These are phyloP conservation scores for Trypanosoma brucei DNA, from an alignment of 208 protist species.

Conservation along the genomic window DNA sequence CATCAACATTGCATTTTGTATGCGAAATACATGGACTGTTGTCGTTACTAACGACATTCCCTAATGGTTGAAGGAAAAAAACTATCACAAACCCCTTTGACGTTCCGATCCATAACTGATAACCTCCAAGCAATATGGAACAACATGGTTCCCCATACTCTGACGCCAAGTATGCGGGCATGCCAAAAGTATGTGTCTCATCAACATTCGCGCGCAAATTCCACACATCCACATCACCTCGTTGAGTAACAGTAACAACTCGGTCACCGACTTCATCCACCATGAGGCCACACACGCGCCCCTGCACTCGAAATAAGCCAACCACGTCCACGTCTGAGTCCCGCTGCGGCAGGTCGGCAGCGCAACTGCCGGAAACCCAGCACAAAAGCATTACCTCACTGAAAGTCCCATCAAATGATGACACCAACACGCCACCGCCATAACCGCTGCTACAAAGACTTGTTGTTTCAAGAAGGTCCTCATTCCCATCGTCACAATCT, in stretches of 20 bases:
- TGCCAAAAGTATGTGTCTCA: constrained; percentile 32
- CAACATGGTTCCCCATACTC: constrained; percentile 27
- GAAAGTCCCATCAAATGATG: constrained; percentile 25
- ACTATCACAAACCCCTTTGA: constrained; percentile 29
- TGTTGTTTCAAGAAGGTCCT: background rate
- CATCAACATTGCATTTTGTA: background rate
- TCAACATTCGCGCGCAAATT: constrained; percentile 28
- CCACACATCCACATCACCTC: constrained; percentile 63
- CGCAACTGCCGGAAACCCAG: background rate
- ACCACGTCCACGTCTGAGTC: constrained; percentile 3
- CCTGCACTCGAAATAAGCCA: constrained; percentile 48
- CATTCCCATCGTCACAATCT: background rate
- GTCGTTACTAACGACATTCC: background rate
- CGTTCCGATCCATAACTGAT: constrained; percentile 49
- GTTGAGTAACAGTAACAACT: constrained; percentile 38
- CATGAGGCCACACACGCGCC: constrained; percentile 25
- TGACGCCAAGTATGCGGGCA: constrained; percentile 23
- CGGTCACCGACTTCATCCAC: constrained; percentile 19
- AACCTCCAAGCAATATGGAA: constrained; percentile 15
- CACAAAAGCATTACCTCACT: constrained; percentile 23
- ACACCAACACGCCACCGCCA: constrained; percentile 12
- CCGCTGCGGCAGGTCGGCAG: too few relatives aligned
- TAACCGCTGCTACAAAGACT: background rate
- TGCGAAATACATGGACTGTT: background rate
- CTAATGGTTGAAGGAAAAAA: constrained; percentile 20